Evolutionary conservation across 1,139 yeast species (phyloP).

Genomic region (Waltiozyma sp.): DNA sequence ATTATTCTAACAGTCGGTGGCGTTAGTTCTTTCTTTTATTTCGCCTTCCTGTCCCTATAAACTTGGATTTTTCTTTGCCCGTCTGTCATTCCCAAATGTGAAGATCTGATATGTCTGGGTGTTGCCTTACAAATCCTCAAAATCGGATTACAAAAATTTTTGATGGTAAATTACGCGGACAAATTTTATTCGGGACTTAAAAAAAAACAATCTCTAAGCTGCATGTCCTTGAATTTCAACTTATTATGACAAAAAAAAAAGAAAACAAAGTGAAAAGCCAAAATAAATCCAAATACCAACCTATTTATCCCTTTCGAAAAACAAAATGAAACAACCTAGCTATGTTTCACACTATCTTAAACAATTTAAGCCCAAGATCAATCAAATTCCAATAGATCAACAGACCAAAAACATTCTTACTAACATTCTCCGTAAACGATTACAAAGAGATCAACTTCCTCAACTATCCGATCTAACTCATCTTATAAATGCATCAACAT

Average conservation of each 20-base stretch:
- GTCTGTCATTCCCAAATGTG: too few relatives aligned
- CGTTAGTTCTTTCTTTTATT: neutral
- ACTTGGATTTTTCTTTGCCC: too few relatives aligned
- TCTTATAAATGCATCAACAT: neutral
- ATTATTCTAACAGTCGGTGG: too few relatives aligned
- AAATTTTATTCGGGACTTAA: too few relatives aligned
- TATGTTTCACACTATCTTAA: neutral
- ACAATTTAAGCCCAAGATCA: neutral
- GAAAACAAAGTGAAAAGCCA: too few relatives aligned
- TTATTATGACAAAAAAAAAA: neutral
- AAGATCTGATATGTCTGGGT: neutral
- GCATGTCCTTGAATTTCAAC: neutral
- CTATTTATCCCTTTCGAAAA: too few relatives aligned
- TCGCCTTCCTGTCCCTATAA: neutral
- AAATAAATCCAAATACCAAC: too few relatives aligned
- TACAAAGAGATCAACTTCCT: neutral
- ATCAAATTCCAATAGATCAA: neutral
- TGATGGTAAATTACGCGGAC: too few relatives aligned
- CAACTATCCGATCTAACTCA: neutral
- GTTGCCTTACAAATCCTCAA: too few relatives aligned
- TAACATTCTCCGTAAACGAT: neutral
- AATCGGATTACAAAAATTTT: too few relatives aligned
- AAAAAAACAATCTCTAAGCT: neutral
- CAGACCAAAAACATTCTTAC: neutral
- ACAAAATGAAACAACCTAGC: neutral